A percentile compares a stretch with the other conserved stretches of the same genome.
phyloP scores from a whole-genome alignment of 31 red algal species.

The Odonthalia washingtoniensis region DNA sequence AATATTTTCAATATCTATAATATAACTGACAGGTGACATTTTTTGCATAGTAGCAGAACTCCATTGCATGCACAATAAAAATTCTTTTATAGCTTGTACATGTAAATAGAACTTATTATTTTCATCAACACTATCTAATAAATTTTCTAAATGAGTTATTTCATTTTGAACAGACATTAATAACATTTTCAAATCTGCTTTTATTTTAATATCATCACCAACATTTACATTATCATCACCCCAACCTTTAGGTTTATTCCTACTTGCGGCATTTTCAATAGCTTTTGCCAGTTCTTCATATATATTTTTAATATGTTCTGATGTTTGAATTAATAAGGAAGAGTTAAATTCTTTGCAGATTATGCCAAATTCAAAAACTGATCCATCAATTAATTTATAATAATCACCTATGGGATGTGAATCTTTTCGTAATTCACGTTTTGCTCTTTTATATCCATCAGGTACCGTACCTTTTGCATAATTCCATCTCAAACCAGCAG shows the following conservation, averaged over 20 bases:
- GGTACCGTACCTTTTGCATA: conserved; percentile 69
- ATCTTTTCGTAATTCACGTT: conserved; percentile 61
- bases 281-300: conserved; percentile 79
- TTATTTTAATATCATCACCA: conserved; percentile 48
- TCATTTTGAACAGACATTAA: conserved; percentile 76
- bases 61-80: conserved; percentile 69
- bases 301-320: conserved; percentile 43
- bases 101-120: conserved; percentile 59
- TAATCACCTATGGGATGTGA: conserved; percentile 89
- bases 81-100: conserved; percentile 60
- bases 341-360: conserved; percentile 67
- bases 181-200: conserved; percentile 66
- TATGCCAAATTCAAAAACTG: conserved; percentile 65
- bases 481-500: conserved; percentile 87
- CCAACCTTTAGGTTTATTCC: conserved; percentile 26
- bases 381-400: conserved; percentile 74
- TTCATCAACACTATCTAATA: conserved; percentile 49
- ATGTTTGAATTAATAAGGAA: conserved; percentile 26
- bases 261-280: conserved; percentile 65
- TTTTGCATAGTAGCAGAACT: conserved; percentile 69
- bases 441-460: conserved; percentile 60
- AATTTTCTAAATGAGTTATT: conserved; percentile 42
- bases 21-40: conserved; percentile 81
- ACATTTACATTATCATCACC: too few species aligned
- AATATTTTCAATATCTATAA: conserved; percentile 80